Base-by-base conservation (phyloP, 805 yeast species). In the Wickerhamiella shivajii region DNA sequence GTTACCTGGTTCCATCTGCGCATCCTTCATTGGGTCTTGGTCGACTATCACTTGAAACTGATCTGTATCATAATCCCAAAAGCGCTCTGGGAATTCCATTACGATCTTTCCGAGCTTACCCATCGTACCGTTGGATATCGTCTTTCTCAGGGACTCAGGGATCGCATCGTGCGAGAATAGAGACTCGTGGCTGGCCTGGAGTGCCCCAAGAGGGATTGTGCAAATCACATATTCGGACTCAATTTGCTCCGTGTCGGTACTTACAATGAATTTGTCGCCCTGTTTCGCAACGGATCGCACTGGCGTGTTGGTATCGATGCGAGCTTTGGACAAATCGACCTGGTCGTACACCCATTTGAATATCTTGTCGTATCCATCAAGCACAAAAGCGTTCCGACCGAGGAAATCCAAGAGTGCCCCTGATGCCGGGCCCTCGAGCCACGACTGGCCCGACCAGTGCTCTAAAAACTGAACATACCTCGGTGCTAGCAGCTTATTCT, bases 371-470 rank as follows among this genome's bases (percentile, higher is more conserved):
- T 74, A 77, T 0, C 81, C 80, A 42, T 67, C 64, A 31, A 64
- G 49, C 31, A 76, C 76, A 40, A 70, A 60, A n/a, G 84, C 73
- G 48, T 84, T 75, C 44, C 94, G 62, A 1, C 95, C 94, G 32
- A 70, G 72, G 44, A 74, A 75, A 38, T 71, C 80, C 52, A 75
- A 67, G n/a, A 66, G 53, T 1, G 83, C 65, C 47, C 68, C 75
- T 43, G 74, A 75, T 3, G 77, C 74, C 44, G 92, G 77, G 48
- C 77, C 62, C 14, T 55, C 52, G 14, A 66, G 67, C 73, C 83
- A 72, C 17, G 75, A 64, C 19, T 76, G 60, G 1, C 93, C 95
- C 50, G 73, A 77, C 87, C 92, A 83, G 18, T 77, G 57, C 52
- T 84, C 95, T 31, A 71, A 51, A 33, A 61, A 60, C 43, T 93